These are phyloP conservation scores for Trichaptum fuscoviolaceum DNA, from an alignment of 768 basidiomycete genomes.

Conservation along the genomic window DNA sequence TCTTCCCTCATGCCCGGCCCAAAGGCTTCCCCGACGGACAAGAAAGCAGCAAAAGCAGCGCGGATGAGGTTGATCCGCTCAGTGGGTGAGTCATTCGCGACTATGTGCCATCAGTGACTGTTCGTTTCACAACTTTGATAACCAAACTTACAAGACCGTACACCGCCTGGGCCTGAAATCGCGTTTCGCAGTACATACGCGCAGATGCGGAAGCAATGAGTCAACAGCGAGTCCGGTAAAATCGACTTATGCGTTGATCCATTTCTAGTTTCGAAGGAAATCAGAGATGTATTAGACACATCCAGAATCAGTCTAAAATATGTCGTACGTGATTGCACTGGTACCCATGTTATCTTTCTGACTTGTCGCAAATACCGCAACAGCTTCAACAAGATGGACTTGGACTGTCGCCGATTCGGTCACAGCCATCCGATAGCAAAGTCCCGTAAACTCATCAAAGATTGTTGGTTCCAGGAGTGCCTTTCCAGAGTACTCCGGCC, in stretches of 20 bases:
- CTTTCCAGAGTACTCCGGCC: constrained; percentile 73
- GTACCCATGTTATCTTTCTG: constrained; percentile 21
- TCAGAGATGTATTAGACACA: neutral
- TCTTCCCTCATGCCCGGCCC: constrained; percentile 61
- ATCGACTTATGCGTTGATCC: neutral
- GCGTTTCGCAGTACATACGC: constrained; percentile 73
- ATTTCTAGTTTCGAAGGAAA: neutral
- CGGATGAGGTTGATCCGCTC: constrained; percentile 64
- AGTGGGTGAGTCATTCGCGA: constrained; percentile 32
- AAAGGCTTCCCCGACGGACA: constrained; percentile 52
- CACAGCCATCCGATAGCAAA: constrained; percentile 88
- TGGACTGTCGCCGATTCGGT: constrained; percentile 74
- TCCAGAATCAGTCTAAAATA: neutral
- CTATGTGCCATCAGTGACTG: constrained; percentile 2
- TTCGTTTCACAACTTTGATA: neutral
- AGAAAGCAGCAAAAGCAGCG: constrained; percentile 57
- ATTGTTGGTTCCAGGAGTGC: constrained; percentile 76
- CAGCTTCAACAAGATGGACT: constrained; percentile 63
- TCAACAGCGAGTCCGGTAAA: constrained; percentile 8
- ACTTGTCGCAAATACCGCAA: constrained; percentile 49
- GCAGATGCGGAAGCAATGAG: constrained; percentile 80
- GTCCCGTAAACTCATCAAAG: constrained; percentile 84
- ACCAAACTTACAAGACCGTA: constrained; percentile 43
- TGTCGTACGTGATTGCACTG: neutral
- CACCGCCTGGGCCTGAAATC: constrained; percentile 49